Evolutionary conservation across 177 flowering plant genomes (phyloP).

Genomic region (Vitis hybrid): DNA sequence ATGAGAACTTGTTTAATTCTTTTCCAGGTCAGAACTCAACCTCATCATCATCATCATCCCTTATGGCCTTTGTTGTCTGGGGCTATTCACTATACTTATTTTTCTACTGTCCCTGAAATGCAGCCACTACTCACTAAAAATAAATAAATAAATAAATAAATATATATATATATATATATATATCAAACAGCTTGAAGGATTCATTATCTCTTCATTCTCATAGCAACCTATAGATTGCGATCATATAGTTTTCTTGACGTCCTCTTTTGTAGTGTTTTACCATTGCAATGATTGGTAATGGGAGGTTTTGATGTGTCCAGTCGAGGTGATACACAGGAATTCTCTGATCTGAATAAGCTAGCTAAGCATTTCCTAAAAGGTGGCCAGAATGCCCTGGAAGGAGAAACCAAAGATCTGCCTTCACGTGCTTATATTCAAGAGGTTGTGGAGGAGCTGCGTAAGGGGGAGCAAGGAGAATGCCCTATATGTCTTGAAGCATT

Average conservation of each 20-base stretch:
- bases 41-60: too few relatives aligned
- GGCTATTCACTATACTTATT: too few relatives aligned
- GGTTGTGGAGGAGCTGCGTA: conserved; percentile 89
- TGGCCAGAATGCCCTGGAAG: conserved; percentile 35
- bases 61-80: too few relatives aligned
- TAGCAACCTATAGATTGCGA: neutral
- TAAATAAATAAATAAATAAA: too few relatives aligned
- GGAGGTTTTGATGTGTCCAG: conserved; percentile 40
- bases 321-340: conserved; percentile 96
- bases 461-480: conserved; percentile 91
- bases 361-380: conserved; percentile 87
- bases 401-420: conserved; percentile 53
- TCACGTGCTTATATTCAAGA: conserved; percentile 87
- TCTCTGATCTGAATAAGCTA: conserved; percentile 84
- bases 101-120: too few relatives aligned
- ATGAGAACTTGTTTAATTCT: too few relatives aligned
- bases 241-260: neutral
- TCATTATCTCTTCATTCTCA: neutral
- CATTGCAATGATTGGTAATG: conserved; percentile 6
- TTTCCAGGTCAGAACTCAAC: too few relatives aligned
- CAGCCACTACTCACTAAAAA: too few relatives aligned
- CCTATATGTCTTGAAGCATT: conserved; percentile 98
- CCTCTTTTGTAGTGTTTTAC: neutral
- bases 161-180: too few relatives aligned
- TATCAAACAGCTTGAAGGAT: neutral